Conservation (phyloP, 2,329 filamentous ascomycete genomes). For the Aureobasidium musti region DNA sequence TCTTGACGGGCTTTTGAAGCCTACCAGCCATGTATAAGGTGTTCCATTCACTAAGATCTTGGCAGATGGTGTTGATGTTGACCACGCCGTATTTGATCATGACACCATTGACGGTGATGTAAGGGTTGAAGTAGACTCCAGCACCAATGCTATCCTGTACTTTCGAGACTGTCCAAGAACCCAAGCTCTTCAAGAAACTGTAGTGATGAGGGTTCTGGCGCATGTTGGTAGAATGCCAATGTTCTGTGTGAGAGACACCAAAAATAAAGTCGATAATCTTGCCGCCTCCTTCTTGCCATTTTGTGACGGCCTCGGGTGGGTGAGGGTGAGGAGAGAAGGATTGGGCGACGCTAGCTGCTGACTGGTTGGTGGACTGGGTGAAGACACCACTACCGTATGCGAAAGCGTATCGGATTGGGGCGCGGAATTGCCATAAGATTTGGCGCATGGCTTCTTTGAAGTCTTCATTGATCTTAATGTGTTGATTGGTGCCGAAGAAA, state of each 20-base stretch:
- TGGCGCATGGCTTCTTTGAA: slow-evolving; percentile 88
- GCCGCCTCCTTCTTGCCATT: slow-evolving; percentile 80
- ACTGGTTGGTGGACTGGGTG: slow-evolving; percentile 63
- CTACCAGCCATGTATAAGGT: slow-evolving; percentile 95
- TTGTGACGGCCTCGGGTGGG: slow-evolving; percentile 75
- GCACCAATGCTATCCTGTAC: slow-evolving; percentile 89
- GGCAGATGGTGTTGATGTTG: slow-evolving; percentile 84
- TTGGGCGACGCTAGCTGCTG: slow-evolving; percentile 45
- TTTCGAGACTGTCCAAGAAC: slow-evolving; percentile 79
- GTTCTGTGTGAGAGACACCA: slow-evolving; percentile 88
- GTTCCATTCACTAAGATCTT: slow-evolving; percentile 86
- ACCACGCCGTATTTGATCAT: slow-evolving; percentile 98
- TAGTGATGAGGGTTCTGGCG: slow-evolving; percentile 89
- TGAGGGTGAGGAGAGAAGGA: slow-evolving; percentile 73
- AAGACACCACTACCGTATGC: slow-evolving; percentile 98
- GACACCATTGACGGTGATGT: slow-evolving; percentile 89
- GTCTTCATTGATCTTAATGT: slow-evolving; percentile 93
- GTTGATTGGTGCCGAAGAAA: slow-evolving; percentile 91
- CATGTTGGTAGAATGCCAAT: slow-evolving; percentile 95
- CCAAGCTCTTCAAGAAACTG: slow-evolving; percentile 77
- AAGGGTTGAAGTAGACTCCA: slow-evolving; percentile 97
- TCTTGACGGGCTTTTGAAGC: slow-evolving; percentile 96
- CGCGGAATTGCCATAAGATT: slow-evolving; percentile 86
- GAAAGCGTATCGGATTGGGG: slow-evolving; percentile 94
- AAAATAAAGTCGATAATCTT: slow-evolving; percentile 99